Evolutionary conservation across 805 yeast genomes (phyloP).

Genomic region (Nakazawaea ishiwadae): DNA sequence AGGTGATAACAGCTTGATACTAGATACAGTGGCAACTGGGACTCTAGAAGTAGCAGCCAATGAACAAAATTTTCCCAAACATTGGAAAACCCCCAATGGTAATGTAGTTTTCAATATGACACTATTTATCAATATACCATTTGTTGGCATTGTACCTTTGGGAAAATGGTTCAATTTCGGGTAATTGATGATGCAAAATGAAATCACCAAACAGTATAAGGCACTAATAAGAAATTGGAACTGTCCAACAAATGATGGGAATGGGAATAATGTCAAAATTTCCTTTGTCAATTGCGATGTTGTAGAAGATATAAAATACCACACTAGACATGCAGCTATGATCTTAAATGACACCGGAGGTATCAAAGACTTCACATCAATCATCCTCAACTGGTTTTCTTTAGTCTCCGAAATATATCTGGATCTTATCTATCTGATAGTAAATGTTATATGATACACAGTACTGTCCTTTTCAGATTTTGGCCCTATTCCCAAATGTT

Average conservation of each 20-base stretch:
- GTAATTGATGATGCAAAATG: slow-evolving; percentile 27
- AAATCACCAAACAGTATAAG: slow-evolving; percentile 29
- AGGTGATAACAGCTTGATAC: slow-evolving; percentile 66
- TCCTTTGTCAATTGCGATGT: slow-evolving; percentile 62
- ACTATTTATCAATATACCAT: slow-evolving; percentile 23
- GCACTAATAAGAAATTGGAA: slow-evolving; percentile 56
- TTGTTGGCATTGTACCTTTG: slow-evolving; percentile 46
- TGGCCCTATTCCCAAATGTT: too few species aligned
- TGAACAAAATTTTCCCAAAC: slow-evolving; percentile 57
- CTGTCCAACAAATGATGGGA: slow-evolving; percentile 62
- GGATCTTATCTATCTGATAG: not conserved
- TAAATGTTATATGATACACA: too few species aligned
- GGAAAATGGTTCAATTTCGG: slow-evolving; percentile 42
- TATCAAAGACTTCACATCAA: slow-evolving; percentile 9
- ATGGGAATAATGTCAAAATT: slow-evolving; percentile 49
- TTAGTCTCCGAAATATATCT: not conserved
- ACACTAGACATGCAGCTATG: slow-evolving; percentile 41
- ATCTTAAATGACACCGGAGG: slow-evolving; percentile 35
- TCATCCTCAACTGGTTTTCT: not conserved
- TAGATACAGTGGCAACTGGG: slow-evolving; percentile 66
- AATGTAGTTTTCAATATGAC: slow-evolving; percentile 44
- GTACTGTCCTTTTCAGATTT: too few species aligned
- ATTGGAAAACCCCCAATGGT: slow-evolving; percentile 65
- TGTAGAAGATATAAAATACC: slow-evolving; percentile 60
- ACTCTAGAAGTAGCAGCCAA: slow-evolving; percentile 62